Conservation (phyloP, 768 basidiomycete genomes). For the Boletus sp. region DNA sequence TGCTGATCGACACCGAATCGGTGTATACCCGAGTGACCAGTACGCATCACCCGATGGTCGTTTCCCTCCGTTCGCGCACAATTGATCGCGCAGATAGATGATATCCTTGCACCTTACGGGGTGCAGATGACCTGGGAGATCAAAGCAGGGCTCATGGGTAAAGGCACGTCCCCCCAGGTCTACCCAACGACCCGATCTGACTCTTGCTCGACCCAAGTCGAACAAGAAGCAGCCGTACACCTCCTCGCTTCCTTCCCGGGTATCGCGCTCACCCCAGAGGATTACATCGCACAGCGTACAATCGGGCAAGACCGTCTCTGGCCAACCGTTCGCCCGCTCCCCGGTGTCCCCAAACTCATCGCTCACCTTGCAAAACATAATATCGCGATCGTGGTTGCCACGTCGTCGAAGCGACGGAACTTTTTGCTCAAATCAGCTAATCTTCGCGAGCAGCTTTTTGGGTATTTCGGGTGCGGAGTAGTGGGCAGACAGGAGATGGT, state of each 20-base stretch:
- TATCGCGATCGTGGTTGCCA: constrained; percentile 80
- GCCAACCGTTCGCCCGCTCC: constrained; percentile 69
- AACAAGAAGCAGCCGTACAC: constrained; percentile 58
- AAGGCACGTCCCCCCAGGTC: constrained; percentile 45
- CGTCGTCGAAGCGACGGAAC: constrained; percentile 65
- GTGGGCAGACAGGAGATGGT: constrained; percentile 42
- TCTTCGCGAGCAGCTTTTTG: constrained; percentile 54
- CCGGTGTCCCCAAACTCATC: constrained; percentile 68
- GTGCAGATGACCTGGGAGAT: constrained; percentile 85
- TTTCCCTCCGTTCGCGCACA: background rate
- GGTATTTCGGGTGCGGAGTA: constrained; percentile 22
- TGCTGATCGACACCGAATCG: constrained; percentile 74
- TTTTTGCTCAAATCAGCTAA: constrained; percentile 66
- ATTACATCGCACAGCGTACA: constrained; percentile 57
- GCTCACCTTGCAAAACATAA: constrained; percentile 61
- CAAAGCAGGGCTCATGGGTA: constrained; percentile 87
- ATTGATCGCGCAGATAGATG: constrained; percentile 42
- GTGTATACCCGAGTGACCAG: constrained; percentile 80
- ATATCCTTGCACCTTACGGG: constrained; percentile 67
- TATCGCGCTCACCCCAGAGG: constrained; percentile 59
- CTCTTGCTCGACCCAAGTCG: constrained; percentile 42
- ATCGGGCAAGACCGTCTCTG: constrained; percentile 59
- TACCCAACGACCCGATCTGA: background rate
- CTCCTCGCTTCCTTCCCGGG: constrained; percentile 76
- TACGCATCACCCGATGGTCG: constrained; percentile 32